Conservation (phyloP, 768 basidiomycete species). For the Agaricus blazei region DNA sequence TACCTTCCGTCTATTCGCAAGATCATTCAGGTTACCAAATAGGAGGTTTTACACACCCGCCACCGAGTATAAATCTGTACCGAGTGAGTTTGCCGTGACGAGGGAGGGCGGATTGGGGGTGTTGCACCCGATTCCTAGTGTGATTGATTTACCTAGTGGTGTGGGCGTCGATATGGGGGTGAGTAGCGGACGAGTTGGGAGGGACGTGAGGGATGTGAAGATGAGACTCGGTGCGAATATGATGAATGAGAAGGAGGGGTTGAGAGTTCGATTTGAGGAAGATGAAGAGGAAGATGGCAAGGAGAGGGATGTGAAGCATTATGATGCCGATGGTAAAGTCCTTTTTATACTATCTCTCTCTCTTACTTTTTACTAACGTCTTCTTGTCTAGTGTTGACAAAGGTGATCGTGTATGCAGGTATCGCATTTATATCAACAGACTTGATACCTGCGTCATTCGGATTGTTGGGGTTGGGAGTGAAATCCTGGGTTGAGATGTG, state of each 20-base stretch:
- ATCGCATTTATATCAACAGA: slow-evolving; percentile 70
- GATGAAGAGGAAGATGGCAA: slow-evolving; percentile 23
- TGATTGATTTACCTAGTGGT: slow-evolving; percentile 69
- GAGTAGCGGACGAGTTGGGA: slow-evolving; percentile 32
- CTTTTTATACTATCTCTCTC: not conserved
- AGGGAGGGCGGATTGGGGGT: slow-evolving; percentile 32
- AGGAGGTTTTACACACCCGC: slow-evolving; percentile 89
- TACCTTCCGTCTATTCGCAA: slow-evolving; percentile 70
- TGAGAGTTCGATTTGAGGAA: slow-evolving; percentile 20
- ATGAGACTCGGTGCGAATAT: slow-evolving; percentile 14
- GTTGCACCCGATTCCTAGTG: slow-evolving; percentile 74
- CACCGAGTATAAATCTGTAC: slow-evolving; percentile 77
- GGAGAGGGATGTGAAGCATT: slow-evolving; percentile 53
- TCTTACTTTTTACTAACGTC: slow-evolving; percentile 5
- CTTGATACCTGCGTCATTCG: slow-evolving; percentile 62
- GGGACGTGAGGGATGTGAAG: slow-evolving; percentile 19
- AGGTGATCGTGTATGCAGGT: slow-evolving; percentile 86
- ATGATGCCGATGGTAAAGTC: slow-evolving; percentile 75
- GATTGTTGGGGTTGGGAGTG: slow-evolving; percentile 65
- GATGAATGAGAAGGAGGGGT: slow-evolving; percentile 60
- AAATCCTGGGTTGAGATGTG: slow-evolving; percentile 19
- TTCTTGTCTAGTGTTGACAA: slow-evolving; percentile 63
- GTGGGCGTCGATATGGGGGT: slow-evolving; percentile 39
- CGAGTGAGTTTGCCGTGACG: slow-evolving; percentile 41
- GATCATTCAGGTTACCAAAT: slow-evolving; percentile 67